Evolutionary conservation across 1,284 basidiomycete genomes (phyloP), one percentile per base, ranked within the genome.

Genomic region (Boletus subluridellus): DNA sequence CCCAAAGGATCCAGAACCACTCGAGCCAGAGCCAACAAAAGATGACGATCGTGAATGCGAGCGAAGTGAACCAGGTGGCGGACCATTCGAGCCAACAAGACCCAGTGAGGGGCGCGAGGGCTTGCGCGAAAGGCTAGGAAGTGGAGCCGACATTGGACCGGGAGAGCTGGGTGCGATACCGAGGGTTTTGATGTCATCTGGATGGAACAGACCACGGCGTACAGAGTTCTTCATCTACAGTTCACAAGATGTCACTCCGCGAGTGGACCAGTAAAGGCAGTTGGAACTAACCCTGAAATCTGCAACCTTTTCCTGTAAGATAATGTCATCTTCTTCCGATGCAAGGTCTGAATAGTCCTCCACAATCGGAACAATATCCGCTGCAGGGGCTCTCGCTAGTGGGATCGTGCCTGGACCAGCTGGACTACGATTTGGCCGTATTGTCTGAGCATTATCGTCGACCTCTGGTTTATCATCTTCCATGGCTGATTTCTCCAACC

Each of bases 301-400:
- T 0, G 85, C 84, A 3, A 95, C 82, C 73, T 93, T 93, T 61
- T 83, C 84, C 66, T 88, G 80, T 49, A 95, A 73, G 63, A 82
- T 78, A 44, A 79, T 80, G 59, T 90, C 87, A 52, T 90, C 89
- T 65, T 90, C 91, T 35, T 88, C 90, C 26, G 79, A 76, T 11
- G 83, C 85, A 37, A 95, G 76, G 69, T 96, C 94, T 7, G 93
- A 95, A 68, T 94, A 95, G 74, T 98, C 94, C 66, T 96, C 94
- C 0, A 88, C 81, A 46, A 92, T 89, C 11, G 86, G 82, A 17
- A 74, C 71, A 44, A 89, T 86, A 30, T 78, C 81, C 2, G 78
- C 73, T 11, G 87, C 72, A 5, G 88, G 87, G 1, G 86, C 75
- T 66, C 78, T 83, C 24, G 85, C 80, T 4, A 87, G 73, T 30